Percentiles rank a stretch among this genome's conserved stretches.
phyloP scores from a whole-genome alignment of 1,284 basidiomycete genomes.

The Singerocomus inundabilis region DNA sequence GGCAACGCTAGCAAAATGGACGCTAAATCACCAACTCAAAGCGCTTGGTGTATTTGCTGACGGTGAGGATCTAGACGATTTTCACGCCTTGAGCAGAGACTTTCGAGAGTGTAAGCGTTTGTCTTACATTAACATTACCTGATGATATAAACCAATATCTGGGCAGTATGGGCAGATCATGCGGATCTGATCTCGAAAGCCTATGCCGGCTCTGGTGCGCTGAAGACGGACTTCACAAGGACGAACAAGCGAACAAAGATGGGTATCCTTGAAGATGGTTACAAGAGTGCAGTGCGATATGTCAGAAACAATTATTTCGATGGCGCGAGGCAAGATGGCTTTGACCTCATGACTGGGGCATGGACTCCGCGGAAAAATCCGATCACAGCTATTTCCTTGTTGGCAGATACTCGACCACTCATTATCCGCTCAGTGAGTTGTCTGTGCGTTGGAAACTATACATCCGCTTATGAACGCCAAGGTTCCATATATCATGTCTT shows the following conservation, averaged over 20 bases:
- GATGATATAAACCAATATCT: constrained; percentile 6
- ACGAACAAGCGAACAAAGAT: constrained; percentile 86
- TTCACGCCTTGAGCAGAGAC: constrained; percentile 74
- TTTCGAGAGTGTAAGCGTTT: constrained; percentile 80
- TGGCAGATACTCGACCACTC: constrained; percentile 78
- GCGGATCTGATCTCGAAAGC: constrained; percentile 90
- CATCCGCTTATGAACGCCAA: constrained; percentile 33
- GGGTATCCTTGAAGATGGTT: constrained; percentile 83
- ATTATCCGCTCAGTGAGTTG: constrained; percentile 75
- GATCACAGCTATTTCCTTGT: constrained; percentile 60
- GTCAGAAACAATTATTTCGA: constrained; percentile 98
- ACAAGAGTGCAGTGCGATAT: constrained; percentile 87
- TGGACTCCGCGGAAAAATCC: constrained; percentile 82
- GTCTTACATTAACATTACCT: not conserved
- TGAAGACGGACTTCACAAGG: constrained; percentile 97
- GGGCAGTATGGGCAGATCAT: constrained; percentile 94
- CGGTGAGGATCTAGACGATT: constrained; percentile 74
- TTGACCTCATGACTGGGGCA: constrained; percentile 90
- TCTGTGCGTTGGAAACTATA: constrained; percentile 1
- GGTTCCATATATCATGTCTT: constrained; percentile 83
- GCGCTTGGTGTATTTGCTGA: constrained; percentile 68
- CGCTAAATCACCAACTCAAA: constrained; percentile 77
- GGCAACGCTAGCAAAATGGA: constrained; percentile 83
- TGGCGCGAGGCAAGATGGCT: constrained; percentile 89
- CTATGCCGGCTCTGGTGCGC: constrained; percentile 92